phyloP scores from a whole-genome alignment of 2,329 filamentous ascomycete species.

The Exophiala phaeomuriformis region DNA sequence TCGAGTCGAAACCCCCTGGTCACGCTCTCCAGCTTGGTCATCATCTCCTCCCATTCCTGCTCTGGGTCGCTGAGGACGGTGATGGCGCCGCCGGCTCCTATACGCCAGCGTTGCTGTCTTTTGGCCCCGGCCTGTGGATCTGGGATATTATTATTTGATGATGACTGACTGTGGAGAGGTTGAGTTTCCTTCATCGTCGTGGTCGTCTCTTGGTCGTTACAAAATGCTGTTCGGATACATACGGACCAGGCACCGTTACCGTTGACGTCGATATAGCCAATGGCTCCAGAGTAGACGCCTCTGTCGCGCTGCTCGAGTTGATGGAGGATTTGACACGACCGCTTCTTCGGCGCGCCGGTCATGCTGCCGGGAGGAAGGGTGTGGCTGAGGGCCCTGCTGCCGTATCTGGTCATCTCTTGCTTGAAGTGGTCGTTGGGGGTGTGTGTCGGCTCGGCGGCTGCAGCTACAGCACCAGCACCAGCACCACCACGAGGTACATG shows the following conservation, averaged over 20 bases:
- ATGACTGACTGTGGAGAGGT: too few relatives aligned
- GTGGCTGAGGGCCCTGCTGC: slow-evolving; percentile 54
- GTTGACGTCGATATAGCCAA: slow-evolving; percentile 82
- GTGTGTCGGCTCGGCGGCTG: too few relatives aligned
- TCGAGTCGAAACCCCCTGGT: slow-evolving; percentile 34
- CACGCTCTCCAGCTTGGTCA: slow-evolving; percentile 56
- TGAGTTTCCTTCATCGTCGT: neutral
- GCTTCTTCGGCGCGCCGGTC: slow-evolving; percentile 93
- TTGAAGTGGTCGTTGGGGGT: neutral
- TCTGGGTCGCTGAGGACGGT: slow-evolving; percentile 73
- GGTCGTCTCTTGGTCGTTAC: slow-evolving; percentile 16
- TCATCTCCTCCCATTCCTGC: slow-evolving; percentile 88
- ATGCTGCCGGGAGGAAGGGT: slow-evolving; percentile 86
- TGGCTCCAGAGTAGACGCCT: slow-evolving; percentile 77
- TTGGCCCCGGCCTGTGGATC: too few relatives aligned
- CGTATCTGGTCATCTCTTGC: slow-evolving; percentile 30
- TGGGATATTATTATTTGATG: too few relatives aligned
- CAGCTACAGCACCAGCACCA: neutral
- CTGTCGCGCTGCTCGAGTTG: slow-evolving; percentile 58
- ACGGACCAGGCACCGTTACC: slow-evolving; percentile 88
- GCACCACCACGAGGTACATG: slow-evolving; percentile 27
- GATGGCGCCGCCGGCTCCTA: slow-evolving; percentile 85
- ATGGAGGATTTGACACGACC: slow-evolving; percentile 75
- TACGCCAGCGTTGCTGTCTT: slow-evolving; percentile 53
- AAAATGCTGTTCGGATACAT: slow-evolving; percentile 73